These are phyloP conservation scores for Blastobotrys aristatus DNA, from an alignment of 1,139 yeast genomes.

Conservation along the genomic window DNA sequence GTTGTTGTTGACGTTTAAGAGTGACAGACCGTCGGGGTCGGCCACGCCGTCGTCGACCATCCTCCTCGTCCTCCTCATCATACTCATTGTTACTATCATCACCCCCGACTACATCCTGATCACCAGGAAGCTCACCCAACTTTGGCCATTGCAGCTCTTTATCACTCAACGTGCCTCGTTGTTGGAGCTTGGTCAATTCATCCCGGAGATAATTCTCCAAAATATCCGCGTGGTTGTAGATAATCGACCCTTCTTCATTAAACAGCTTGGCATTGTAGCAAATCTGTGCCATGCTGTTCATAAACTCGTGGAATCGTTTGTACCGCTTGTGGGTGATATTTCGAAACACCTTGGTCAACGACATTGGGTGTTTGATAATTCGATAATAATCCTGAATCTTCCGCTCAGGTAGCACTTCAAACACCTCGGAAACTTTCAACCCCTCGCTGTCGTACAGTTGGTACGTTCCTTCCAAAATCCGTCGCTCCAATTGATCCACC, in stretches of 20 bases:
- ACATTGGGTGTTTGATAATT: constrained; percentile 45
- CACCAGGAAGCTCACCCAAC: constrained; percentile 62
- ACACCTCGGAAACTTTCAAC: constrained; percentile 36
- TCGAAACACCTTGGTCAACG: constrained; percentile 41
- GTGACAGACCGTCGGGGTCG: constrained; percentile 25
- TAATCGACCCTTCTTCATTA: constrained; percentile 63
- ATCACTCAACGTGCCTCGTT: constrained; percentile 39
- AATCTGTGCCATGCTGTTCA: constrained; percentile 74
- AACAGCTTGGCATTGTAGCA: constrained; percentile 86
- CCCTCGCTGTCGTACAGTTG: constrained; percentile 29
- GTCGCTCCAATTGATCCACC: constrained; percentile 17
- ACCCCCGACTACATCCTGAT: constrained; percentile 19
- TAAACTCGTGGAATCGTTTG: constrained; percentile 57
- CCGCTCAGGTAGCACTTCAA: constrained; percentile 44
- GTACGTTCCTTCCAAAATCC: constrained; percentile 34
- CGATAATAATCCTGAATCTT: constrained; percentile 43
- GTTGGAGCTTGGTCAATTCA: constrained; percentile 49
- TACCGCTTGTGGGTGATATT: constrained; percentile 52
- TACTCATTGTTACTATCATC: constrained; percentile 26
- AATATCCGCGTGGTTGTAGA: constrained; percentile 66
- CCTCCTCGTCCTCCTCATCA: constrained; percentile 37
- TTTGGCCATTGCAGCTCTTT: constrained; percentile 53
- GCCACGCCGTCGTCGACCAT: constrained; percentile 24
- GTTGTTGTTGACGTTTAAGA: constrained; percentile 23
- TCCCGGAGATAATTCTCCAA: constrained; percentile 58